These are phyloP conservation scores for Pholiota adiposa DNA, from an alignment of 1,284 basidiomycete genomes.

Conservation along the genomic window DNA sequence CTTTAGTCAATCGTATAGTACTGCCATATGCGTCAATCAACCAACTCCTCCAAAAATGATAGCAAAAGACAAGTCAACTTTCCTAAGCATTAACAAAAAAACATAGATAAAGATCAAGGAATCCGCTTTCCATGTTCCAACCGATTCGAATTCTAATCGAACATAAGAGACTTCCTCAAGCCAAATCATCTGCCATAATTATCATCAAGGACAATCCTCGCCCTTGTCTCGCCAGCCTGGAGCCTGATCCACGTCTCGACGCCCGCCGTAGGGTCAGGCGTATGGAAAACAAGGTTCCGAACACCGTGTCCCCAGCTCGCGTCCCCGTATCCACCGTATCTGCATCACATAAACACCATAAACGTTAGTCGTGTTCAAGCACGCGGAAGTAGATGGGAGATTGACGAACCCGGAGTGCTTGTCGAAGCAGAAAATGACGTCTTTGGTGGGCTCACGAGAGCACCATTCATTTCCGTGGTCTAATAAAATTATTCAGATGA, in stretches of 20 bases:
- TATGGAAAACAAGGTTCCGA: slow-evolving; percentile 63
- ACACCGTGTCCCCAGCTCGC: slow-evolving; percentile 65
- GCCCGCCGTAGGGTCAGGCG: slow-evolving; percentile 43
- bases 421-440: slow-evolving; percentile 71
- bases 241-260: slow-evolving; percentile 67
- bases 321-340: slow-evolving; percentile 66
- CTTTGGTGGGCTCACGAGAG: slow-evolving; percentile 58
- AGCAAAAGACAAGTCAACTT: too few relatives aligned
- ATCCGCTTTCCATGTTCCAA: not conserved
- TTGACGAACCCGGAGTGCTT: slow-evolving; percentile 72
- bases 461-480: slow-evolving; percentile 80
- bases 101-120: not conserved
- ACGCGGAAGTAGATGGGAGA: too few relatives aligned
- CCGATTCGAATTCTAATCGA: not conserved
- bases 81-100: too few relatives aligned
- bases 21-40: too few relatives aligned
- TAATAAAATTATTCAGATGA: slow-evolving; percentile 28
- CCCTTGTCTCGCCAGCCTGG: slow-evolving; percentile 53
- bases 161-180: too few relatives aligned
- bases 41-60: too few relatives aligned
- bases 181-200: slow-evolving; percentile 25
- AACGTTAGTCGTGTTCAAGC: too few relatives aligned
- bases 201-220: slow-evolving; percentile 37
- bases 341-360: slow-evolving; percentile 33
- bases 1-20: too few relatives aligned